Conservation (phyloP, 1,284 basidiomycete species). For the Schizophyllum amplum region DNA sequence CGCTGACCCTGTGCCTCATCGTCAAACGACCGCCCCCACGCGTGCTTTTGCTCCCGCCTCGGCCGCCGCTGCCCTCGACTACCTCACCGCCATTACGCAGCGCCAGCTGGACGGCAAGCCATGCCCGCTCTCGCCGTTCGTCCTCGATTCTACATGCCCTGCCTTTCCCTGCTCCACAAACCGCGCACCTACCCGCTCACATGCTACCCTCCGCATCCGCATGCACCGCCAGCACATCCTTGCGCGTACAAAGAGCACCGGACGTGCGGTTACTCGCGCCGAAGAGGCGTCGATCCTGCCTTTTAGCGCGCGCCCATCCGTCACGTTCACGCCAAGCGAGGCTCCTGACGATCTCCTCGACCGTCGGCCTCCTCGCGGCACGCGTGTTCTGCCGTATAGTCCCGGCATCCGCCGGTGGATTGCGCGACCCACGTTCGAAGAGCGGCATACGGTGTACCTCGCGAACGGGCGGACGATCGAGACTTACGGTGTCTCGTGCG, state of each 20-base stretch:
- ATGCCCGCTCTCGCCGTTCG: neutral
- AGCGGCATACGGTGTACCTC: conserved; percentile 44
- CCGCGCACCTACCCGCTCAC: neutral
- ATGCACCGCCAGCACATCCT: neutral
- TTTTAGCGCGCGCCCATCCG: conserved; percentile 32
- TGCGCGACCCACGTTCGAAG: conserved; percentile 67
- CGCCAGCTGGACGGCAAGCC: conserved; percentile 1
- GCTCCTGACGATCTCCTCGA: neutral
- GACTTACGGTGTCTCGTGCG: conserved; percentile 18
- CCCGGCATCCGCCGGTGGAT: conserved; percentile 60
- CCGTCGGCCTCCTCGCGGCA: conserved; percentile 22
- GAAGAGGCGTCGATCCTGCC: conserved; percentile 43
- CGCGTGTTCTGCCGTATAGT: conserved; percentile 39
- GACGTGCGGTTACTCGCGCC: conserved; percentile 24
- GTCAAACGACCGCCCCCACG: conserved; percentile 8
- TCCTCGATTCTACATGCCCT: neutral
- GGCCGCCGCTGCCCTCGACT: conserved; percentile 20
- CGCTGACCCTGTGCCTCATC: conserved; percentile 3
- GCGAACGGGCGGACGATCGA: conserved; percentile 28
- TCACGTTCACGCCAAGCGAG: conserved; percentile 16
- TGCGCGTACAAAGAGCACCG: neutral
- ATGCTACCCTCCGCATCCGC: neutral
- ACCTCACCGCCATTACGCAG: neutral
- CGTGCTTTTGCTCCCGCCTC: conserved; percentile 14
- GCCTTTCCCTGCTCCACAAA: neutral